phyloP scores from a whole-genome alignment of 805 yeast genomes.

The Ogataea saltuana region DNA sequence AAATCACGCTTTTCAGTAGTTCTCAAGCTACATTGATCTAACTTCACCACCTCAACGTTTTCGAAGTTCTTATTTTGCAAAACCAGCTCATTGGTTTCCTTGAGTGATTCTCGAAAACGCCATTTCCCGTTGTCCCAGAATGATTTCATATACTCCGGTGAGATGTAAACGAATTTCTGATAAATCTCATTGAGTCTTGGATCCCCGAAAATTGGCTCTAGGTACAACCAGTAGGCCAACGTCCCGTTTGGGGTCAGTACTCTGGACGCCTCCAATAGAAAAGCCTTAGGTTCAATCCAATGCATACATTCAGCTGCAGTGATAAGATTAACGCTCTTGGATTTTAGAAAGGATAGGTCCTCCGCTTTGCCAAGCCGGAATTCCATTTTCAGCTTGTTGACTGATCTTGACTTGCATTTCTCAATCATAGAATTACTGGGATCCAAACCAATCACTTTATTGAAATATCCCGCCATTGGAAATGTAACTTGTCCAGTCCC shows the following conservation, averaged over 20 bases:
- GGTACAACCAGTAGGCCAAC: slow-evolving; percentile 74
- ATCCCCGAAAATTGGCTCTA: slow-evolving; percentile 56
- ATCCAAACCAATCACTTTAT: slow-evolving; percentile 63
- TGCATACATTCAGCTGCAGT: slow-evolving; percentile 80
- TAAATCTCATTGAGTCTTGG: slow-evolving; percentile 55
- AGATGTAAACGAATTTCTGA: slow-evolving; percentile 51
- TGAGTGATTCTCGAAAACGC: slow-evolving; percentile 34
- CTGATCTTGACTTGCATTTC: slow-evolving; percentile 35
- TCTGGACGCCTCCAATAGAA: slow-evolving; percentile 42
- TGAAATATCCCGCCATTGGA: slow-evolving; percentile 47
- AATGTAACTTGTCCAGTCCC: slow-evolving; percentile 78
- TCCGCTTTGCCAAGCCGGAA: slow-evolving; percentile 32
- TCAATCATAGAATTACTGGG: slow-evolving; percentile 57
- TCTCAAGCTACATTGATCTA: slow-evolving; percentile 14
- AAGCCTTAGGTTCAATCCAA: slow-evolving; percentile 60
- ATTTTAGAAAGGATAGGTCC: slow-evolving; percentile 23
- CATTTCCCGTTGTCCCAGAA: slow-evolving; percentile 49
- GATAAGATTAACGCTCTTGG: slow-evolving; percentile 53
- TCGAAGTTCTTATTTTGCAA: slow-evolving; percentile 34
- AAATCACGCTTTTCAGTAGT: background rate
- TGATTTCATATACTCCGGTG: slow-evolving; percentile 49
- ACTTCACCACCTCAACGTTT: slow-evolving; percentile 16
- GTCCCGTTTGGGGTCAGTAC: slow-evolving; percentile 62
- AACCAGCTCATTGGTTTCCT: slow-evolving; percentile 7
- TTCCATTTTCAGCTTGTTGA: slow-evolving; percentile 15